phyloP scores from a whole-genome alignment of 352 stramenopile genomes.

The Blastocystis hominis region DNA sequence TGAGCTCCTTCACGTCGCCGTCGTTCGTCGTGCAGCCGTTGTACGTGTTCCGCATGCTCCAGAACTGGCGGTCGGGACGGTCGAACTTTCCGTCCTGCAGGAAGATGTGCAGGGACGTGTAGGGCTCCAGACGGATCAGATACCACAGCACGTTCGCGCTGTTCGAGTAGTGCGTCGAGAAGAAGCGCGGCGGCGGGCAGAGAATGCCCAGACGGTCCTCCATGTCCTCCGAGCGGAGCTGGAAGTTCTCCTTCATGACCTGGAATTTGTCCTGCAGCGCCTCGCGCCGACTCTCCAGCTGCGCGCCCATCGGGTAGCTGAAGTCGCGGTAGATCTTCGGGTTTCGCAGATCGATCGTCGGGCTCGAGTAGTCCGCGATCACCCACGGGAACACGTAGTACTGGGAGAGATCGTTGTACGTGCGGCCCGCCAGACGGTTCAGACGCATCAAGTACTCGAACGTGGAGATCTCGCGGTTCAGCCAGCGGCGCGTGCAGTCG shows the following conservation, averaged over 20 bases:
- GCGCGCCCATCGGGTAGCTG: conserved; percentile 87
- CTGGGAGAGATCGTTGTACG: conserved; percentile 83
- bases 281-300: conserved; percentile 79
- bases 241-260: conserved; percentile 49
- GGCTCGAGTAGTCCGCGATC: conserved; percentile 83
- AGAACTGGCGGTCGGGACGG: conserved; percentile 68
- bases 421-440: conserved; percentile 86
- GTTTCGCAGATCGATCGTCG: conserved; percentile 83
- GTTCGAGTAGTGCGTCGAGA: conserved; percentile 91
- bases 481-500: conserved; percentile 67
- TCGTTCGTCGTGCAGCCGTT: conserved; percentile 65
- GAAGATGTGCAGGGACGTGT: conserved; percentile 60
- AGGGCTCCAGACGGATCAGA: conserved; percentile 81
- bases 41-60: conserved; percentile 68
- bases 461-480: conserved; percentile 81
- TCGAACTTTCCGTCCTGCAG: conserved; percentile 68
- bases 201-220: conserved; percentile 43
- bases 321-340: conserved; percentile 84
- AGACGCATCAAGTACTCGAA: conserved; percentile 95
- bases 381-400: conserved; percentile 99
- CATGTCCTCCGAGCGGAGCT: neutral
- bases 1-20: conserved; percentile 71
- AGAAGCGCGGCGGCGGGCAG: conserved; percentile 83
- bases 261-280: conserved; percentile 68
- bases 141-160: conserved; percentile 93